Evolutionary conservation across 768 basidiomycete species (phyloP).

Genomic region (Pleurotus djamor): DNA sequence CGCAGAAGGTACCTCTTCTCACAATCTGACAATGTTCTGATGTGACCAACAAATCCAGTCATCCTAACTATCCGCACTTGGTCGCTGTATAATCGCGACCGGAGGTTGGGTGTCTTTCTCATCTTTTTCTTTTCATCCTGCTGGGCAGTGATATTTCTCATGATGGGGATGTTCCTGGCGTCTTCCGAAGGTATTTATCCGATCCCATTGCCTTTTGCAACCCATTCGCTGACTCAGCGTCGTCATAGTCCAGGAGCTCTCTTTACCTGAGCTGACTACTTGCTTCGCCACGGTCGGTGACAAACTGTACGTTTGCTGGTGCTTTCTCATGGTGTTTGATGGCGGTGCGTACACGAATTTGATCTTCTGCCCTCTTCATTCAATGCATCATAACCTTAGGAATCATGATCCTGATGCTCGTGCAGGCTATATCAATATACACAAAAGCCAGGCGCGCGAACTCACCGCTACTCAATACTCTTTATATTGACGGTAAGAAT

Average conservation of each 20-base stretch:
- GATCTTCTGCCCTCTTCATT: not conserved
- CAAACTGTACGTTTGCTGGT: constrained; percentile 3
- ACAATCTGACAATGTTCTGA: not conserved
- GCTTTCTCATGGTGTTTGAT: constrained; percentile 1
- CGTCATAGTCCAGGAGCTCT: not conserved
- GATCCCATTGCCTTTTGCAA: not conserved
- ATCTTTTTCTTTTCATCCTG: not conserved
- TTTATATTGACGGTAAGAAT: constrained; percentile 2
- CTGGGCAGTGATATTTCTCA: not conserved
- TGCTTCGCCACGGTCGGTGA: not conserved
- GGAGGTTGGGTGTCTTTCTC: not conserved
- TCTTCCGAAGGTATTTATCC: not conserved
- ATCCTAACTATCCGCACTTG: constrained; percentile 5
- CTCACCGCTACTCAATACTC: not conserved
- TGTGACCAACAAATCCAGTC: not conserved
- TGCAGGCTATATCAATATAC: not conserved
- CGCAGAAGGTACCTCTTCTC: not conserved
- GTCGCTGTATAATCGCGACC: not conserved
- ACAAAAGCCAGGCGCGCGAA: not conserved
- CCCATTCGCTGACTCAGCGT: not conserved
- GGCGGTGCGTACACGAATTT: not conserved
- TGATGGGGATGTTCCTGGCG: not conserved
- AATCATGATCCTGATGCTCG: constrained; percentile 7
- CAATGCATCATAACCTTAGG: not conserved
- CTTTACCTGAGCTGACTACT: not conserved